Percentiles rank a stretch among this genome's conserved stretches.
phyloP scores from a whole-genome alignment of 371 early-diverging fungal species.

The Rhizomucor pusillus region DNA sequence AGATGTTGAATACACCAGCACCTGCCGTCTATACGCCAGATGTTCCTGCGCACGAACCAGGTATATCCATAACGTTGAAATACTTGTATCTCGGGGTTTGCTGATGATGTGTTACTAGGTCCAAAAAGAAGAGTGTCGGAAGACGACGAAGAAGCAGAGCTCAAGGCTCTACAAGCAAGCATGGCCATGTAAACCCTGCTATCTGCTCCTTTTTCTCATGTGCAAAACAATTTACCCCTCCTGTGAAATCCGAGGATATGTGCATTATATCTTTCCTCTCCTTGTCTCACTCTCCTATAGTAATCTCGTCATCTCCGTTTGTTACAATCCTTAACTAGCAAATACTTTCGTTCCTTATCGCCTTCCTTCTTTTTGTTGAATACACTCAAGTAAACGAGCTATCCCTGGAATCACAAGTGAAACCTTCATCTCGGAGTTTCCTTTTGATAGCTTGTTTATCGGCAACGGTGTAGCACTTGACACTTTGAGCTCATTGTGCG shows the following conservation, averaged over 20 bases:
- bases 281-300: neutral
- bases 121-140: constrained; percentile 40
- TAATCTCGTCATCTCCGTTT: constrained; percentile 1
- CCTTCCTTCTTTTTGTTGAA: neutral
- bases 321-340: neutral
- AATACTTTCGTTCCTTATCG: neutral
- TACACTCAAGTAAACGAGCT: neutral
- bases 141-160: constrained; percentile 88
- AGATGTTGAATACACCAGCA: constrained; percentile 77
- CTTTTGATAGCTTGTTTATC: neutral
- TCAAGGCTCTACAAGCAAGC: constrained; percentile 73
- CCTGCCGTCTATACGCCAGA: constrained; percentile 63
- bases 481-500: no score
- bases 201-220: constrained; percentile 5
- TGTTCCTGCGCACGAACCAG: constrained; percentile 63
- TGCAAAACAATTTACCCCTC: constrained; percentile 1
- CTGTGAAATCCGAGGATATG: neutral
- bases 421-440: no score
- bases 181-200: constrained; percentile 51
- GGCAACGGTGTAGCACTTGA: neutral
- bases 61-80: constrained; percentile 36
- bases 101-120: neutral
- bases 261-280: neutral
- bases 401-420: neutral
- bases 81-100: neutral